Conservation (phyloP, 1,139 yeast species). For the Taiozyma onychis region DNA sequence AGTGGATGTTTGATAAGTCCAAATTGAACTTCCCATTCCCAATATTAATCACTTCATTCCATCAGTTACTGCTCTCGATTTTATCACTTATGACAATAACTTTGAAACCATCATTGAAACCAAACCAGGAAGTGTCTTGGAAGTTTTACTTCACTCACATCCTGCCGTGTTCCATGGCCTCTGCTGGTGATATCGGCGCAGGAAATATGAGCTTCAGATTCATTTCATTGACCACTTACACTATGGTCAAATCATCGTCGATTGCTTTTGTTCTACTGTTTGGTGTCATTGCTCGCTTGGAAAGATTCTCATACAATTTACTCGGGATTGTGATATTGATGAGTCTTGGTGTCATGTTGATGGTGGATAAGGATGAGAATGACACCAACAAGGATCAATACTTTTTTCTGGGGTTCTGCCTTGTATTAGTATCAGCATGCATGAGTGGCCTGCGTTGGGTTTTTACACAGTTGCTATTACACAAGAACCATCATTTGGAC, state of each 20-base stretch:
- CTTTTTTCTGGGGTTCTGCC: slow-evolving; percentile 51
- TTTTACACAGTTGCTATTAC: slow-evolving; percentile 75
- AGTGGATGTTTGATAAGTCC: slow-evolving; percentile 87
- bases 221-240: slow-evolving; percentile 78
- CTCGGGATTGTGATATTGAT: slow-evolving; percentile 66
- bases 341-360: slow-evolving; percentile 79
- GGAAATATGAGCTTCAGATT: slow-evolving; percentile 79
- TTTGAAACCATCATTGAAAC: slow-evolving; percentile 41
- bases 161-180: slow-evolving; percentile 80
- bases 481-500: slow-evolving; percentile 42
- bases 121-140: slow-evolving; percentile 17
- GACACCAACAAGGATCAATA: slow-evolving; percentile 19
- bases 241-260: slow-evolving; percentile 88
- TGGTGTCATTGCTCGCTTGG: slow-evolving; percentile 76
- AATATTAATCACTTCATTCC: slow-evolving; percentile 74
- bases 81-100: slow-evolving; percentile 41
- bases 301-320: slow-evolving; percentile 61
- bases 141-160: slow-evolving; percentile 46
- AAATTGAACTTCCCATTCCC: slow-evolving; percentile 79
- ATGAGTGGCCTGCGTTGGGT: slow-evolving; percentile 95
- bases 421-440: slow-evolving; percentile 73
- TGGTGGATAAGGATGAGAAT: slow-evolving; percentile 49
- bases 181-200: slow-evolving; percentile 91
- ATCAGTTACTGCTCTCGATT: slow-evolving; percentile 65
- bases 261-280: slow-evolving; percentile 83